Conservation (phyloP, 2,329 filamentous ascomycete species). For the Penicillium vulpinum region DNA sequence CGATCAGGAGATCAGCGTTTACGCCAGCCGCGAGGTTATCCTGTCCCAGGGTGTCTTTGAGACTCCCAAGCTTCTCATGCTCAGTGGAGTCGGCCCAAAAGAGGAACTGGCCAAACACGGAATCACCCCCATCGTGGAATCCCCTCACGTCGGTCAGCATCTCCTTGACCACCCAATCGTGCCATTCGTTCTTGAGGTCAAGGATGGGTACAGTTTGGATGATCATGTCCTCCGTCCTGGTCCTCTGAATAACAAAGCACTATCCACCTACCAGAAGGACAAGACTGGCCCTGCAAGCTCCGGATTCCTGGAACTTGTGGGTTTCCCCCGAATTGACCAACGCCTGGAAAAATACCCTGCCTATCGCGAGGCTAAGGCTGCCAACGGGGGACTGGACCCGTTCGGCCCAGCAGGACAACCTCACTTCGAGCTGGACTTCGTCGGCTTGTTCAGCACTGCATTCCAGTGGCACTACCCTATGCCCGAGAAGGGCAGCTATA, state of each 20-base stretch:
- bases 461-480: constrained; percentile 54
- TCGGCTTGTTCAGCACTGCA: constrained; percentile 56
- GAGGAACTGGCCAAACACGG: constrained; percentile 23
- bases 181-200: constrained; percentile 43
- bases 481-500: constrained; percentile 50
- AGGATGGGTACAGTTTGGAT: constrained; percentile 44
- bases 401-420: constrained; percentile 59
- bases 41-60: constrained; percentile 54
- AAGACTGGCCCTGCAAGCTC: constrained; percentile 42
- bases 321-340: constrained; percentile 61
- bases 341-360: constrained; percentile 50
- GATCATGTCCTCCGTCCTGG: constrained; percentile 41
- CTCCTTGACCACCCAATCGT: constrained; percentile 42
- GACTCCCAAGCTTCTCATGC: constrained; percentile 53
- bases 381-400: constrained; percentile 50
- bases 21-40: constrained; percentile 50
- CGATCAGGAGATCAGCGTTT: constrained; percentile 47
- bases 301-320: constrained; percentile 54
- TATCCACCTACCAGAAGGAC: constrained; percentile 41
- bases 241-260: constrained; percentile 32
- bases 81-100: constrained; percentile 49
- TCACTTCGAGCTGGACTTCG: constrained; percentile 64
- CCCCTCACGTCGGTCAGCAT: constrained; percentile 29
- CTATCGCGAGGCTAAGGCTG: constrained; percentile 50
- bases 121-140: constrained; percentile 34